Percentiles rank a stretch among this genome's conserved stretches.
These are phyloP conservation scores for Daldinia bambusicola DNA, from an alignment of 495 filamentous ascomycete genomes.

Conservation along the genomic window DNA sequence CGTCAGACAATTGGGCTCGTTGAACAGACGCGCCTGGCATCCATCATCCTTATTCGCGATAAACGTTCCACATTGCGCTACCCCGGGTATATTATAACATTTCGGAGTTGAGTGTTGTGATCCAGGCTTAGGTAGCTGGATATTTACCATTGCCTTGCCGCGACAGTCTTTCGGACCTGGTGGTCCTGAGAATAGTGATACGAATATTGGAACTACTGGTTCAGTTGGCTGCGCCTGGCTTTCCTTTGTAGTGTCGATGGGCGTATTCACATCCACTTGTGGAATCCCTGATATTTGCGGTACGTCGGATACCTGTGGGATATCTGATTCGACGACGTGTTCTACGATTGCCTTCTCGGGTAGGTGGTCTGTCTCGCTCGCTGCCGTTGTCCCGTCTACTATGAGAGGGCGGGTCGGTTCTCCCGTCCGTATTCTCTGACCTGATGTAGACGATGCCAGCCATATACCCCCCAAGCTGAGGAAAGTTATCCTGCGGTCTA, in stretches of 20 bases:
- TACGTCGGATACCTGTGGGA: conserved; percentile 41
- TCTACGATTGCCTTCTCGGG: conserved; percentile 33
- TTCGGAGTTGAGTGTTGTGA: conserved; percentile 34
- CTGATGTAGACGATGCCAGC: conserved; percentile 14
- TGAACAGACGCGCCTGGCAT: conserved; percentile 55
- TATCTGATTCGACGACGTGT: conserved; percentile 23
- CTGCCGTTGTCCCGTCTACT: conserved; percentile 21
- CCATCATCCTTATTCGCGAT: conserved; percentile 51
- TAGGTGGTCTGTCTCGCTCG: conserved; percentile 12
- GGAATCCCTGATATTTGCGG: conserved; percentile 39
- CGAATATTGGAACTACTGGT: conserved; percentile 46
- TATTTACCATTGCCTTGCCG: conserved; percentile 43
- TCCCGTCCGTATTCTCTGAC: conserved; percentile 34
- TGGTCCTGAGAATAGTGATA: conserved; percentile 51
- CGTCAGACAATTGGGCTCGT: conserved; percentile 49
- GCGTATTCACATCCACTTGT: conserved; percentile 51
- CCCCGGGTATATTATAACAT: conserved; percentile 50
- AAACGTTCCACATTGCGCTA: conserved; percentile 52
- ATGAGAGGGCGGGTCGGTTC: conserved; percentile 24
- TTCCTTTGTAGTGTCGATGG: conserved; percentile 33
- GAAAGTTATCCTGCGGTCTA: conserved; percentile 16
- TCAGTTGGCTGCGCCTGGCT: conserved; percentile 30
- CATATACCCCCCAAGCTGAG: conserved; percentile 18
- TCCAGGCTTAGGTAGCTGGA: conserved; percentile 45
- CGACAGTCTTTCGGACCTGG: conserved; percentile 53